Conservation (phyloP, 148 eudicot genomes). For the Bassia scoparia region DNA sequence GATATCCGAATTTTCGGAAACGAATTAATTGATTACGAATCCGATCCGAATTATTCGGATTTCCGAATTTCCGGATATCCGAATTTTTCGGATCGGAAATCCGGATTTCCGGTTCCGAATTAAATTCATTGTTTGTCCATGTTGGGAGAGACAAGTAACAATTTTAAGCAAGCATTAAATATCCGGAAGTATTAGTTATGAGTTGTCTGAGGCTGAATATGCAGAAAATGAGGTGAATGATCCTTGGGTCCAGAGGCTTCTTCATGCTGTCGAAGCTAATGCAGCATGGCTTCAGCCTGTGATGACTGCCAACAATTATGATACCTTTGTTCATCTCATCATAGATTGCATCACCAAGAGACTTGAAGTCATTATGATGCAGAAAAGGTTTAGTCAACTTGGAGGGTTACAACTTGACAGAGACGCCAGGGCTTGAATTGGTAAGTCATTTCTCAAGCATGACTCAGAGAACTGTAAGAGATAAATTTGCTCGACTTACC, state of each 20-base stretch:
- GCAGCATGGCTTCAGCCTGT: slow-evolving; percentile 81
- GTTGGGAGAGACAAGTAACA: no score
- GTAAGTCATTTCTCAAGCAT: slow-evolving; percentile 89
- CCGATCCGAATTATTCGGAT: no score
- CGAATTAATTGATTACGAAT: no score
- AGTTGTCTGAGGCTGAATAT: slow-evolving; percentile 84
- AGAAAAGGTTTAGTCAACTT: slow-evolving; percentile 84
- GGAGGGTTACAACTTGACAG: slow-evolving; percentile 95
- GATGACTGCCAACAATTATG: slow-evolving; percentile 86
- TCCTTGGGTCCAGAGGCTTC: slow-evolving; percentile 92
- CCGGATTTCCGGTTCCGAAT: no score
- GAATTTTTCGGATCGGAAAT: no score
- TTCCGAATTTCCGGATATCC: no score
- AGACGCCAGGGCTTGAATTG: slow-evolving; percentile 73
- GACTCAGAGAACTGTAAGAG: slow-evolving; percentile 92
- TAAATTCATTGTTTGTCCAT: no score
- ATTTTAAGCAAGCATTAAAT: no score
- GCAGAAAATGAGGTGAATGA: slow-evolving; percentile 92
- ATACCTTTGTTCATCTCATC: slow-evolving; percentile 73
- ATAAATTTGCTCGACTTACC: no score
- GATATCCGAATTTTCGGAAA: no score
- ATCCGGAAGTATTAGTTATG: slow-evolving; percentile 79
- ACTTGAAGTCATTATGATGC: no score
- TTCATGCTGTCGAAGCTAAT: slow-evolving; percentile 76
- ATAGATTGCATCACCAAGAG: no score